A percentile compares a stretch with the other conserved stretches of the same genome.
These are phyloP conservation scores for Gigaspora rosea DNA, from an alignment of 192 early-diverging fungal genomes.

Conservation along the genomic window DNA sequence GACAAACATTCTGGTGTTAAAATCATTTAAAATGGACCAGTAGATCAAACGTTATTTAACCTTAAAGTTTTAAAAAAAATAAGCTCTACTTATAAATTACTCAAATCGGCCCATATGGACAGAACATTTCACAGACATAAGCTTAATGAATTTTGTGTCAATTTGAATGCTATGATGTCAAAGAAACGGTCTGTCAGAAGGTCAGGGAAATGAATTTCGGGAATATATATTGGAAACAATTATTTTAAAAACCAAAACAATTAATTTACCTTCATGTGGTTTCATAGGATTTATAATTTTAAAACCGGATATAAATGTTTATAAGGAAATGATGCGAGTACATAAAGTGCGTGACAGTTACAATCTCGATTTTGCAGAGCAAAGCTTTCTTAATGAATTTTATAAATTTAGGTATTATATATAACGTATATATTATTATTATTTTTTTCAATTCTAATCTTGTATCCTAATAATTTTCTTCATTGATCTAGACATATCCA, in stretches of 20 bases:
- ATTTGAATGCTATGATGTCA: too few relatives aligned
- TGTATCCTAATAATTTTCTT: neutral
- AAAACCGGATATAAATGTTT: constrained; percentile 3
- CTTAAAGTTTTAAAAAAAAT: too few relatives aligned
- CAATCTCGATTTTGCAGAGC: constrained; percentile 6
- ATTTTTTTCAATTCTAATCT: neutral
- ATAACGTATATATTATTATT: neutral
- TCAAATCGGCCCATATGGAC: too few relatives aligned
- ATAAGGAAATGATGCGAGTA: constrained; percentile 1
- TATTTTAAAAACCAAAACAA: neutral
- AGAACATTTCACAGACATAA: too few relatives aligned
- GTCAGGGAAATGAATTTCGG: too few relatives aligned
- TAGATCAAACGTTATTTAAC: too few relatives aligned
- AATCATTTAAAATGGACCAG: too few relatives aligned
- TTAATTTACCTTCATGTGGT: neutral
- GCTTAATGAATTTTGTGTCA: too few relatives aligned
- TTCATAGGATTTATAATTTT: constrained; percentile 14
- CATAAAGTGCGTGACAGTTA: neutral
- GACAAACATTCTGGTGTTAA: too few relatives aligned
- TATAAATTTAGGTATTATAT: constrained; percentile 6
- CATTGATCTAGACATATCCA: neutral
- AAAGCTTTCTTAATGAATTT: constrained; percentile 16
- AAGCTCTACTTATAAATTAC: too few relatives aligned
- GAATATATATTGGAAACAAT: neutral
- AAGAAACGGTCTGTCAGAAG: too few relatives aligned